phyloP scores from a whole-genome alignment of 1,284 basidiomycete species.

The Singerocomus rubriflavus region DNA sequence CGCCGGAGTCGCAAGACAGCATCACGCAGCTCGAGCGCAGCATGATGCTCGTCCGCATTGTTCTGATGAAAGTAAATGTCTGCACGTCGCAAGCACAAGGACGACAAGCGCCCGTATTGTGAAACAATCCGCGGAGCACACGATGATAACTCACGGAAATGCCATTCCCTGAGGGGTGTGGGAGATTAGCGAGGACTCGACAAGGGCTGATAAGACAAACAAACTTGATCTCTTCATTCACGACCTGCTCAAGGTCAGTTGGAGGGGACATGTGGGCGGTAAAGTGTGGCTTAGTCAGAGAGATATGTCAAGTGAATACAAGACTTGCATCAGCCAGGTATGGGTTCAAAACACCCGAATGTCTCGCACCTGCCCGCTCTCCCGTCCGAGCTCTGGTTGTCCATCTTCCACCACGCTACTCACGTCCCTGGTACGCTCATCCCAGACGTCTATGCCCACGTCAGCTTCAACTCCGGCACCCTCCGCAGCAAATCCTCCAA shows the following conservation, averaged over 20 bases:
- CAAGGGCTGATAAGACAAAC: slow-evolving; percentile 35
- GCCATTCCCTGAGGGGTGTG: slow-evolving; percentile 58
- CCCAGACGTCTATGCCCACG: slow-evolving; percentile 24
- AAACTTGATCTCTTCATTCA: slow-evolving; percentile 58
- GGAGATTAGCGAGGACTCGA: background rate
- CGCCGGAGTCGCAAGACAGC: slow-evolving; percentile 64
- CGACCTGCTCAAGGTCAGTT: slow-evolving; percentile 57
- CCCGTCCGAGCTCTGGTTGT: slow-evolving; percentile 39
- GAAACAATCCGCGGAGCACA: background rate
- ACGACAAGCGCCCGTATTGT: background rate
- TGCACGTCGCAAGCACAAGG: slow-evolving; percentile 22
- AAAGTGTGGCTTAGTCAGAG: no score
- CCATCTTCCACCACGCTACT: slow-evolving; percentile 33
- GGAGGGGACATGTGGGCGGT: slow-evolving; percentile 32
- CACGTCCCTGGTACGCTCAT: slow-evolving; percentile 29
- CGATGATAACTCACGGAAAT: slow-evolving; percentile 55
- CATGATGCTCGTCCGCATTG: slow-evolving; percentile 58
- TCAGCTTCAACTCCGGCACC: slow-evolving; percentile 10
- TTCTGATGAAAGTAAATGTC: slow-evolving; percentile 77
- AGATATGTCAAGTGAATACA: no score
- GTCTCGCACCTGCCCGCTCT: slow-evolving; percentile 13
- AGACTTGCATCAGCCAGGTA: no score
- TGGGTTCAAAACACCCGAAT: no score
- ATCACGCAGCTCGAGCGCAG: slow-evolving; percentile 64
- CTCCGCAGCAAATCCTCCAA: slow-evolving; percentile 6